phyloP scores from a whole-genome alignment of 1,284 basidiomycete genomes.

The Ganoderma boninense region DNA sequence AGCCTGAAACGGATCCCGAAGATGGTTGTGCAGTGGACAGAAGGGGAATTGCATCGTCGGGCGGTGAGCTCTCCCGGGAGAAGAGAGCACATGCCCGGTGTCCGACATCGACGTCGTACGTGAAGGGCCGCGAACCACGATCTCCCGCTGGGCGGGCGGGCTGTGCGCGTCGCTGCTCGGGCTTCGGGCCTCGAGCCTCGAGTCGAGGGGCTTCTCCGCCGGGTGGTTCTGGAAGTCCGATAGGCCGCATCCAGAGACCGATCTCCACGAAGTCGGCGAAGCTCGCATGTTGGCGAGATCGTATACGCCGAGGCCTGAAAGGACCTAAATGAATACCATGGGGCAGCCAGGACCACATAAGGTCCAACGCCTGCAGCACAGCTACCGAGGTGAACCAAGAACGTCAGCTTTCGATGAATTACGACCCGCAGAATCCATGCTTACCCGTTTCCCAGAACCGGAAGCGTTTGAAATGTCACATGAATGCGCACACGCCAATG shows the following conservation, averaged over 20 bases:
- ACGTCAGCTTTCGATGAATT: background rate
- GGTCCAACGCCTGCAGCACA: background rate
- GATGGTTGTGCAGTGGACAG: background rate
- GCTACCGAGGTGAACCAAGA: background rate
- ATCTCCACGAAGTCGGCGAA: background rate
- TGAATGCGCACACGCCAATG: background rate
- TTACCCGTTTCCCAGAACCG: background rate
- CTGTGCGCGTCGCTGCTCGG: background rate
- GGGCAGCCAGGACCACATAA: background rate
- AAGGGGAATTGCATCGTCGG: background rate
- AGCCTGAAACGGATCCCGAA: background rate
- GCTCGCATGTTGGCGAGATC: background rate
- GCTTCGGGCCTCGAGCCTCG: background rate
- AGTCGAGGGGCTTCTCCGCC: background rate
- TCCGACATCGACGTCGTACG: background rate
- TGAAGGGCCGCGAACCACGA: constrained; percentile 3
- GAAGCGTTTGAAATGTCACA: background rate
- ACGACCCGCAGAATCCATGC: background rate
- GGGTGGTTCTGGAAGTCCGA: background rate
- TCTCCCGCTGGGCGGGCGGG: background rate
- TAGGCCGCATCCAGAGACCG: background rate
- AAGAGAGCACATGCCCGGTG: background rate
- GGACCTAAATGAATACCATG: background rate
- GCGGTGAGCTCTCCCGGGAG: background rate
- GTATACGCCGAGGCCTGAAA: background rate